Conservation (phyloP, 495 filamentous ascomycete genomes). For the Cairneyella variabilis region DNA sequence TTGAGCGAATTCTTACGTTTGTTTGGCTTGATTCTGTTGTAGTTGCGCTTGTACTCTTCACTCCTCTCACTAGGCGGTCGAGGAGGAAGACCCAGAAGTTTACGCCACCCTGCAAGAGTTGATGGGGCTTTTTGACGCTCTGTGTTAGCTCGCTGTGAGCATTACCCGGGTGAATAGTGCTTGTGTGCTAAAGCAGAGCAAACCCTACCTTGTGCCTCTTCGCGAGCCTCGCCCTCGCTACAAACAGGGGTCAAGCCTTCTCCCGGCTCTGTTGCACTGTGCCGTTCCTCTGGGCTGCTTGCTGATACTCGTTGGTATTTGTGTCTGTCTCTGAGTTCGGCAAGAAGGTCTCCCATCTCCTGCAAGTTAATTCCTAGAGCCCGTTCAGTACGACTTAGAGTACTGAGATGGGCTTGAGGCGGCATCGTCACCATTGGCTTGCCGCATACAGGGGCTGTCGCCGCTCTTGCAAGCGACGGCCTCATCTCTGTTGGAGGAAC, state of each 20-base stretch:
- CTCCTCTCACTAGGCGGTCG: background rate
- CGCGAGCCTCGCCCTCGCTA: background rate
- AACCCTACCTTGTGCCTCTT: background rate
- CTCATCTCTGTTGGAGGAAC: background rate
- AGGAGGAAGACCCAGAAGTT: background rate
- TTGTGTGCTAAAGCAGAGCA: background rate
- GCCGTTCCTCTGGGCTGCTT: background rate
- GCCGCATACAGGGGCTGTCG: background rate
- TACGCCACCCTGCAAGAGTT: background rate
- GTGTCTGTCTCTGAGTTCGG: background rate
- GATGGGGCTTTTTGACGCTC: background rate
- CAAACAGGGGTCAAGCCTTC: background rate
- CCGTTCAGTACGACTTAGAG: constrained; percentile 1
- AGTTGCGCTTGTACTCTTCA: background rate
- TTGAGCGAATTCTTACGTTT: background rate
- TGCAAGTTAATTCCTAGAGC: background rate
- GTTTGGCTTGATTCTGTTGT: constrained; percentile 1
- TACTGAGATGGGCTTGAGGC: background rate
- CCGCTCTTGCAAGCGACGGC: background rate
- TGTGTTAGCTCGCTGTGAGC: too few species aligned
- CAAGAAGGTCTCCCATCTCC: background rate
- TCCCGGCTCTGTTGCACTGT: background rate
- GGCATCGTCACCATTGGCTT: background rate
- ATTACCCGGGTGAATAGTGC: background rate
- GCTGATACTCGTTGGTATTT: background rate